These are phyloP conservation scores for Pogostemon cablin DNA, from an alignment of 257 asterid species.

Conservation along the genomic window DNA sequence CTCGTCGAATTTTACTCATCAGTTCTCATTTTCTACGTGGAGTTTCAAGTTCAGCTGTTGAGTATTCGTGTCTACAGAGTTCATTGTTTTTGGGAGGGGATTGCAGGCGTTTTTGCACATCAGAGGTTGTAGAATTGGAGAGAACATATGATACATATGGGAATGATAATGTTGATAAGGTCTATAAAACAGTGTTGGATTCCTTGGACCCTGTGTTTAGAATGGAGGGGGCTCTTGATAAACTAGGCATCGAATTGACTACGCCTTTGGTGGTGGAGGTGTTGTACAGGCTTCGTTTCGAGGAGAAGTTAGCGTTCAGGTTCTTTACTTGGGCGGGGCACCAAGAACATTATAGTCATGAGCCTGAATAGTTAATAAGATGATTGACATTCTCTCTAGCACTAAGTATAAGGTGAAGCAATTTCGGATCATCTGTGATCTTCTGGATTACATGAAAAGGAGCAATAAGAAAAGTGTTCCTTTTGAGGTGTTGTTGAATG, in stretches of 20 bases:
- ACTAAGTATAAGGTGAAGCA: constrained; percentile 90
- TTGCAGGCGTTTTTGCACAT: constrained; percentile 46
- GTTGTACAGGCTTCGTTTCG: constrained; percentile 62
- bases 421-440: constrained; percentile 37
- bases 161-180: constrained; percentile 27
- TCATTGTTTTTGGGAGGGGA: constrained; percentile 25
- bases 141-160: constrained; percentile 32
- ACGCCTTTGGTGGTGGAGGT: constrained; percentile 74
- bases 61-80: neutral
- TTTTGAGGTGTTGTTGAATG: constrained; percentile 59
- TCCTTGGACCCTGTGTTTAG: constrained; percentile 63
- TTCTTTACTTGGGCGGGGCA: constrained; percentile 86
- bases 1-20: neutral
- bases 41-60: constrained; percentile 28
- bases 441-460: constrained; percentile 72
- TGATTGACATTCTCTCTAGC: constrained; percentile 83
- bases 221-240: constrained; percentile 79
- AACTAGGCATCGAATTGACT: constrained; percentile 53
- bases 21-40: constrained; percentile 13
- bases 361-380: constrained; percentile 70
- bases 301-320: constrained; percentile 83
- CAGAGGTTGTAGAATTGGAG: constrained; percentile 39
- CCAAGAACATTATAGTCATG: constrained; percentile 68
- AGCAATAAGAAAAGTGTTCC: constrained; percentile 63
- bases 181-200: constrained; percentile 60